Base-by-base conservation (phyloP, 2,329 filamentous ascomycete species). In the Paracamarosporium sp. region DNA sequence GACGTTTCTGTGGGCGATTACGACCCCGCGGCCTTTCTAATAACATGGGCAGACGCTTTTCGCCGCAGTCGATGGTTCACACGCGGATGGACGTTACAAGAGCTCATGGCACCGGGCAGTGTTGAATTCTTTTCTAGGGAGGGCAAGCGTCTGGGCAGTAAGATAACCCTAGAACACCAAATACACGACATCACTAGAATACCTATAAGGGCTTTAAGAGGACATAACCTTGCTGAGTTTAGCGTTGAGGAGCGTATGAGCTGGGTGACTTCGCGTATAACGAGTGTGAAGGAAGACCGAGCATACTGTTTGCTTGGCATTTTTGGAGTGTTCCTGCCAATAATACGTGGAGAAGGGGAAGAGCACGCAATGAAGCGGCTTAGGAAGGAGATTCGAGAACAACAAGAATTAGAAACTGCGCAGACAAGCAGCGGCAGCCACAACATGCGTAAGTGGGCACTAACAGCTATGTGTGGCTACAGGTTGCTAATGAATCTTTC, bases 141-240 rank as follows among this genome's bases (percentile, higher is more conserved):
- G 43, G 43, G 43, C 24, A 45, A 45, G 43, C 43, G 4, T 28
- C 17, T 45, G 28, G 43, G 43, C 24, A 45, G 43, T 15, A 45
- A 45, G 24, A 28, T 45, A 31, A 28, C 43, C 13, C 24, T 31
- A 28, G 43, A 45, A 48, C 27, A 48, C 4, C 5, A 35, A 48
- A 48, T 48, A 48, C 20, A 48, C 15, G 15, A 48, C 13, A 48
- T 48, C 33, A 48, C 45, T 35, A 48, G 15, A 12, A 48, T 48
- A 31, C 28, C 20, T 33, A 33, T 48, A 5, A 35, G 28, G 17
- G 45, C 45, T 48, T 48, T 48, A 25, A 48, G 45, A 44, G 41
- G 41, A 13, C 22, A 44, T 5, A 44, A n/a, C n/a, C 22, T 44
- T 17, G 41, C 41, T 13, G 13, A 27, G 24, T 28, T 44, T 28